Evolutionary conservation across 2,329 filamentous ascomycete genomes (phyloP), one percentile per base, ranked within the genome.

Genomic region (Rhinocladiella similis): DNA sequence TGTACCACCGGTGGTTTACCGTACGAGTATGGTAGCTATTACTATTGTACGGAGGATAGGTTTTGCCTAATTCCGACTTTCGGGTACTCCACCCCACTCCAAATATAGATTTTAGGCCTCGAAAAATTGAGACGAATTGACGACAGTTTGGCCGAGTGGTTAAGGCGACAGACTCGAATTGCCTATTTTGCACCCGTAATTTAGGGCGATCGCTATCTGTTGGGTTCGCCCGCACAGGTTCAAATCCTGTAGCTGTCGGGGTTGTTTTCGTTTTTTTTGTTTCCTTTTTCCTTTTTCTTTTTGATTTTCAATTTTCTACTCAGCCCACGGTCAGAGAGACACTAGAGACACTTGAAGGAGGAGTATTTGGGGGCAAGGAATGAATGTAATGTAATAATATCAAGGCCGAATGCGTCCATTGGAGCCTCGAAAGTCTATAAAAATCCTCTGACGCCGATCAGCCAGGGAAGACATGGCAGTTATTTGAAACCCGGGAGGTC

Each of bases 161-260:
- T 66, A 66, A 66, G 64, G 64, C 61, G 62, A 61, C 57, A 60
- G 60, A 64, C 58, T 65, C 56, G 54, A 60, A 63, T 50, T 29
- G 25, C 9, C n/a, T 42, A 4, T 7, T 19, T 12, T 20, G 1
- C 25, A 7, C 25, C 25, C 25, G 7, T 3, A 27, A 27, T 27
- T 27, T 45, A 13, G 25, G 42, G 39, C 16, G 38, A 10, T 53
- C 43, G 54, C 47, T 46, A 63, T 65, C 61, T 63, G 57, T 63
- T 65, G 59, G 57, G 58, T 66, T 65, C 64, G 64, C 54, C 61
- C 57, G 64, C 64, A 65, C 57, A 66, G 64, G 64, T 66, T 66
- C 64, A 61, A 65, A 61, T 66, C 63, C 63, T 66, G 59, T 65
- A 53, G 58, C 46, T 64, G 63, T 64, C n/a, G n/a, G n/a, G n/a